phyloP scores from a whole-genome alignment of 192 early-diverging fungal species.

The Gamsiella multidivaricata region DNA sequence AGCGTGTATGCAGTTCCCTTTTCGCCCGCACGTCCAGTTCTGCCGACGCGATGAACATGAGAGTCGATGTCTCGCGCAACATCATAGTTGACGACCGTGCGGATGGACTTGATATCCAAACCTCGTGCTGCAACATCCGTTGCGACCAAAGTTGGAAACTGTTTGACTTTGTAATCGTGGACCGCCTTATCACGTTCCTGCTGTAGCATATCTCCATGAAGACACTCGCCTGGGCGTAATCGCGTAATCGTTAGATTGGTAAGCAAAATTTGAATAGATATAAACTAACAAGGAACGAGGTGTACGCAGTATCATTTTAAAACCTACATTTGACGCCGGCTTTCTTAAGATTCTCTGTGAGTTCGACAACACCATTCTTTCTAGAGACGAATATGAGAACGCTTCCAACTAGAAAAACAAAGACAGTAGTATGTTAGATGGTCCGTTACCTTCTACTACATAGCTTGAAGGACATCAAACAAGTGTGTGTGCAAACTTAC shows the following conservation, averaged over 20 bases:
- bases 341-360: slow-evolving; percentile 70
- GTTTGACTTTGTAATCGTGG: slow-evolving; percentile 70
- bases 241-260: not conserved
- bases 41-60: slow-evolving; percentile 82
- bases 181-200: slow-evolving; percentile 79
- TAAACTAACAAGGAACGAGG: not conserved
- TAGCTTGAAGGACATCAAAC: not conserved
- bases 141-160: slow-evolving; percentile 70
- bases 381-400: slow-evolving; percentile 82
- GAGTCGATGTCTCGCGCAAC: slow-evolving; percentile 85
- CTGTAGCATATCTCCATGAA: slow-evolving; percentile 87
- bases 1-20: slow-evolving; percentile 74
- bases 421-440: not conserved
- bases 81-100: slow-evolving; percentile 85
- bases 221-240: slow-evolving; percentile 51
- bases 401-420: slow-evolving; percentile 62
- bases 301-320: not conserved
- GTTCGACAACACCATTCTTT: slow-evolving; percentile 78
- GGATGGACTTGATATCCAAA: slow-evolving; percentile 80
- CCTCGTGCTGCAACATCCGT: slow-evolving; percentile 82
- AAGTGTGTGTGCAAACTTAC: slow-evolving; percentile 41
- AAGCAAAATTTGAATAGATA: not conserved
- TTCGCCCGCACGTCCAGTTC: slow-evolving; percentile 78
- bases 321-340: slow-evolving; percentile 70
- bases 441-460: too few relatives aligned